Evolutionary conservation across 345 rosid species (phyloP), one percentile per base, ranked within the genome.

Genomic region (Streptanthus diversifolius): DNA sequence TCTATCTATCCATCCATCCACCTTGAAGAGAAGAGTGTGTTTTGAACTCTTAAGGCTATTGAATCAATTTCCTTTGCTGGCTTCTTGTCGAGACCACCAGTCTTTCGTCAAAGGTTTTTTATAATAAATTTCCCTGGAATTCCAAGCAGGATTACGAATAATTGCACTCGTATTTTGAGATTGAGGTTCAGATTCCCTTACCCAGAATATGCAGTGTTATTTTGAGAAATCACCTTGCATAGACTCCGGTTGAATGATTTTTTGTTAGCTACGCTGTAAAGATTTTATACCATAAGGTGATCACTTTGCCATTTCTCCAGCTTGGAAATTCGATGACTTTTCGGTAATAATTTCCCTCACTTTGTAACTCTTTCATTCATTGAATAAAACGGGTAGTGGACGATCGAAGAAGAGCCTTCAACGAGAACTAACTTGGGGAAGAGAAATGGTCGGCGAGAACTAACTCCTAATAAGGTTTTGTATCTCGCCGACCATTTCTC

Each of bases 11-110:
- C 21, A 43, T 48, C 54, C 21, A 44, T 54, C 53, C 61, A 32
- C 61, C 66, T 47, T 70, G 76, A 71, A 57, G 52, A 72, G 68
- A 65, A 56, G 72, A 77, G 56, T 64, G 45, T 17, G 57, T 36
- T 53, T 52, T 27, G 21, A 29, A 44, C 60, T 68, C 47, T 2
- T 1, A 52, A 40, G 63, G 49, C 12, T 56, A 52, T 59, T 3
- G 32, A 75, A 75, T 43, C 65, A 51, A n/a, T 41, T 44, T 51
- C 63, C 57, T 10, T 52, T 57, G 43, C 72, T 41, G 68, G 37
- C 37, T 51, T 49, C 54, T 2, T 62, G 47, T 62, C 60, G 56
- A 67, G 68, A 75, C 51, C 15, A 51, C 59, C 65, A 54, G 40
- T 44, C 36, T 62, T 55, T 54, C 44, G 40, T 54, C 52, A 54